A percentile compares a stretch with the other conserved stretches of the same genome.
Evolutionary conservation across 805 yeast species (phyloP).

Genomic region (Wickerhamomyces chaumierensis): DNA sequence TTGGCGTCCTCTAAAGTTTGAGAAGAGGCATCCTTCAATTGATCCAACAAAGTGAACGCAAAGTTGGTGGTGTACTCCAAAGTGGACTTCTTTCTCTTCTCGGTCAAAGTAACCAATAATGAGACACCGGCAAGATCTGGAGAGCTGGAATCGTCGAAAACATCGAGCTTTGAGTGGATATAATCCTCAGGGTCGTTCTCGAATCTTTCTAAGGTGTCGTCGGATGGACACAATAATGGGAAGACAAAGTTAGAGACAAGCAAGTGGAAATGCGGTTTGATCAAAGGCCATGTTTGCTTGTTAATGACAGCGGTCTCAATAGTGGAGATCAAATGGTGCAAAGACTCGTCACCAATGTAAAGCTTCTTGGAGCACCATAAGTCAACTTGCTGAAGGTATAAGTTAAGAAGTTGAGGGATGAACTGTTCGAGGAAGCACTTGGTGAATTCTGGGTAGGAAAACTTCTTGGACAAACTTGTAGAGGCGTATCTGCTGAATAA

Average conservation of each 20-base stretch:
- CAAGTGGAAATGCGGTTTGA: conserved; percentile 55
- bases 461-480: conserved; percentile 30
- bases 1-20: conserved; percentile 38
- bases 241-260: conserved; percentile 62
- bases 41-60: conserved; percentile 36
- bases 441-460: conserved; percentile 51
- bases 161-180: conserved; percentile 59
- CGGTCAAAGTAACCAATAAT: conserved; percentile 59
- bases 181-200: conserved; percentile 87
- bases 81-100: conserved; percentile 50
- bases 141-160: conserved; percentile 47
- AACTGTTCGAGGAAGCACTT: conserved; percentile 41
- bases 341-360: conserved; percentile 61
- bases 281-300: conserved; percentile 52
- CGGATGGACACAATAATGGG: conserved; percentile 65
- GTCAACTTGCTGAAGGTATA: conserved; percentile 56
- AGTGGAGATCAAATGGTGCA: conserved; percentile 57
- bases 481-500: conserved; percentile 65
- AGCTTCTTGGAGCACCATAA: conserved; percentile 54
- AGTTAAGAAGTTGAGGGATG: conserved; percentile 61
- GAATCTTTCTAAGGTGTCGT: conserved; percentile 58
- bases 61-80: conserved; percentile 52
- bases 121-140: conserved; percentile 76
- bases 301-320: conserved; percentile 48
- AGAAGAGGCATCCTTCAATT: conserved; percentile 21